Evolutionary conservation across 2,329 filamentous ascomycete genomes (phyloP).

Genomic region (Ophiosphaerella narmari): DNA sequence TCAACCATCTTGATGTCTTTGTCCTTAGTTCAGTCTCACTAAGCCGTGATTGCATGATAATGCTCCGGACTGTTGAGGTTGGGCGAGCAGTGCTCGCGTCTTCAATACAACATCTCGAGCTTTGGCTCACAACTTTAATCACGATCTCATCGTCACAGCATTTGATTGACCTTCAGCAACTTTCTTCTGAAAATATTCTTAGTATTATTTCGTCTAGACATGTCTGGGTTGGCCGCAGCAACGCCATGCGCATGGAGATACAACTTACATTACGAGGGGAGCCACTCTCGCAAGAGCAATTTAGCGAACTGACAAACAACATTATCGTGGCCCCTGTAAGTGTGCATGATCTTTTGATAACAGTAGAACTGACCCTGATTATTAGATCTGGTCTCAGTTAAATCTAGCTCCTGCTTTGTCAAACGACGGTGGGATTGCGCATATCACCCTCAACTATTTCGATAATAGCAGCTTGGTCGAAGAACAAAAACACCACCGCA

Average conservation of each 20-base stretch:
- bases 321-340: slow-evolving; percentile 38
- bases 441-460: slow-evolving; percentile 27
- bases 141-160: slow-evolving; percentile 37
- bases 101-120: slow-evolving; percentile 30
- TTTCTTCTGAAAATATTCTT: slow-evolving; percentile 18
- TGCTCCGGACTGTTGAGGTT: slow-evolving; percentile 37
- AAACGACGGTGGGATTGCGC: slow-evolving; percentile 14
- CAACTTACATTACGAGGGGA: slow-evolving; percentile 30
- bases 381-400: slow-evolving; percentile 44
- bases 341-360: background rate
- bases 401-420: slow-evolving; percentile 29
- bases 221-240: slow-evolving; percentile 41
- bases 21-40: slow-evolving; percentile 1
- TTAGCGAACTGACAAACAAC: slow-evolving; percentile 24
- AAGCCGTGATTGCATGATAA: slow-evolving; percentile 12
- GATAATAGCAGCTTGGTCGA: slow-evolving; percentile 5
- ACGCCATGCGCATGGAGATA: slow-evolving; percentile 38
- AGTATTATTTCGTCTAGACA: slow-evolving; percentile 26
- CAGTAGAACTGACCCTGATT: background rate
- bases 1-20: slow-evolving; percentile 5
- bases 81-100: slow-evolving; percentile 41
- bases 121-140: slow-evolving; percentile 45
- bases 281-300: slow-evolving; percentile 22
- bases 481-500: slow-evolving; percentile 21
- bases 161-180: slow-evolving; percentile 27